phyloP scores from a whole-genome alignment of 352 stramenopile species.

The Globisporangium orthogonon region DNA sequence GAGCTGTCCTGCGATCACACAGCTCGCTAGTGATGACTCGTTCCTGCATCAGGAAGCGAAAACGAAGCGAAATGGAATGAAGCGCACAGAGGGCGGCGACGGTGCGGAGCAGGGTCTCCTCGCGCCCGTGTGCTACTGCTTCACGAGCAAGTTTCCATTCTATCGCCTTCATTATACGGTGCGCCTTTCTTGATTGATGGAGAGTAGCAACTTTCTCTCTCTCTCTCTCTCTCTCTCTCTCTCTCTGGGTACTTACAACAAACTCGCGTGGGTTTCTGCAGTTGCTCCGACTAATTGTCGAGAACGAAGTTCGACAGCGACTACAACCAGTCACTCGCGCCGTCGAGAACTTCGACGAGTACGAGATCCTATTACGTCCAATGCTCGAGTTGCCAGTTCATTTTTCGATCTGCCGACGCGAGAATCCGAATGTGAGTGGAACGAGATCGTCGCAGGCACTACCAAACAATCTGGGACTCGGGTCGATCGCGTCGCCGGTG shows the following conservation, averaged over 20 bases:
- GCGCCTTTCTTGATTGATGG: neutral
- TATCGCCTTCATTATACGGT: conserved; percentile 83
- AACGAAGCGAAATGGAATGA: conserved; percentile 1
- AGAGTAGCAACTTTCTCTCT: too few species aligned
- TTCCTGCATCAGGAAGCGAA: conserved; percentile 7
- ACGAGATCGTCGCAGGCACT: neutral
- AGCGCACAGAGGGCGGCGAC: neutral
- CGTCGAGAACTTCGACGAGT: conserved; percentile 25
- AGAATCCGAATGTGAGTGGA: conserved; percentile 21
- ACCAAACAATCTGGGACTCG: conserved; percentile 12
- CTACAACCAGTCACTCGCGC: conserved; percentile 1
- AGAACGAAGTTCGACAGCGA: conserved; percentile 49
- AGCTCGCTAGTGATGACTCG: conserved; percentile 8
- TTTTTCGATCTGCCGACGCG: conserved; percentile 52
- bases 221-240: too few species aligned
- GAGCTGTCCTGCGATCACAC: conserved; percentile 20
- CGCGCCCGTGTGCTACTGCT: conserved; percentile 72
- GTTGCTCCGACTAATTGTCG: conserved; percentile 62
- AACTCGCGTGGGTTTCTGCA: conserved; percentile 11
- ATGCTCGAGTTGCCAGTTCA: conserved; percentile 40
- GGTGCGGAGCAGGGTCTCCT: conserved; percentile 11
- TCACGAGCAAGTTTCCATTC: conserved; percentile 86
- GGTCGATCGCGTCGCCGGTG: conserved; percentile 33
- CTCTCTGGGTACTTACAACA: neutral
- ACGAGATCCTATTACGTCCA: conserved; percentile 53